Evolutionary conservation across 202 grass and related monocot species (phyloP), one percentile per base, ranked within the genome.

Genomic region (Saccharum hybrid): DNA sequence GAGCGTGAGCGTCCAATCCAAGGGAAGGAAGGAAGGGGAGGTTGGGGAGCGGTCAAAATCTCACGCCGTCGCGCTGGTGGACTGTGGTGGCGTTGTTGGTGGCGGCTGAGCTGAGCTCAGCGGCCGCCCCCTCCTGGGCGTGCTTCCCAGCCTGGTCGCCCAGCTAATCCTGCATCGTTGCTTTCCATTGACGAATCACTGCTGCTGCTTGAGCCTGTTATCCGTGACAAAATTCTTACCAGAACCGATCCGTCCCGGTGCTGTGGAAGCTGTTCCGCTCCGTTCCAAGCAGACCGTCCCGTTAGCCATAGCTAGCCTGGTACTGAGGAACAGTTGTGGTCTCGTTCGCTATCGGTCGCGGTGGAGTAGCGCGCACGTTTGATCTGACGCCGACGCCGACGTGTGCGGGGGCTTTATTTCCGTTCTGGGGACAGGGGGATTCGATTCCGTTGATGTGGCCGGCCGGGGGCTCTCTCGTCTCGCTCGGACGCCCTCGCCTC

Each of bases 1-100:
- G 67, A 60, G n/a, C n/a, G 57, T 60, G 88, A 52, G 83, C 93
- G 91, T 96, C 85, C 63, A 92, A 89, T 95, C 84, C 64, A 93
- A 91, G 93, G 90, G 72, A 96, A 91, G 60, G 21, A 30, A 12
- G 9, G 12, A 34, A 38, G 42, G 45, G 69, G 45, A 7, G 3
- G 78, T 82, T 66, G 82, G 88, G 61, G 83, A 81, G 28, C 51
- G 71, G 94, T 93, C 90, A 67, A 96, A 86, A 91, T 94, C 90
- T 75, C 26, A 22, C 40, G 39, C 40, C 54, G 54, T 59, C 54
- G 9, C 57, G 57, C 8, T 23, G 54, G 54, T 59, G 52, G 48
- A 52, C 48, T 18, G 48, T 39, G 8, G 7, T 5, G 26, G 26
- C 26, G 26, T 26, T 26, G 26, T 26, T 26, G 26, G 26, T 26